These are phyloP conservation scores for Caloboletus inedulis DNA, from an alignment of 1,284 basidiomycete species.

Conservation along the genomic window DNA sequence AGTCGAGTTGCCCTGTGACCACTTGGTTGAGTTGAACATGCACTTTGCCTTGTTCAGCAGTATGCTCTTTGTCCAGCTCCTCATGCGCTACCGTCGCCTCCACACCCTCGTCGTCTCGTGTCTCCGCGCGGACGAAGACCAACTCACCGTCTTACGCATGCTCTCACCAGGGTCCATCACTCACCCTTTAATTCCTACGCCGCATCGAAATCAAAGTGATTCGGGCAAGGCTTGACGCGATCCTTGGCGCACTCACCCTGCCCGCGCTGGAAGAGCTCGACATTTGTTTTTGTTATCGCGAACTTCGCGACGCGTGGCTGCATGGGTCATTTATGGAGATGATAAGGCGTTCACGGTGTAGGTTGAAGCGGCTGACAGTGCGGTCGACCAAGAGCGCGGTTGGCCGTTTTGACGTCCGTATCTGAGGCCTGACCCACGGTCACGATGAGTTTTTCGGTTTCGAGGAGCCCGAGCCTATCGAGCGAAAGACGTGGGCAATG, in stretches of 20 bases:
- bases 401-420: slow-evolving; percentile 20
- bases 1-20: slow-evolving; percentile 27
- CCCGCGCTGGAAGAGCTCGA: slow-evolving; percentile 34
- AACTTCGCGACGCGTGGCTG: slow-evolving; percentile 29
- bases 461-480: no score
- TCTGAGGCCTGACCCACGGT: neutral
- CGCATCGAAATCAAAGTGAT: slow-evolving; percentile 32
- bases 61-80: slow-evolving; percentile 25
- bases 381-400: slow-evolving; percentile 24
- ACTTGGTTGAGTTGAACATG: slow-evolving; percentile 25
- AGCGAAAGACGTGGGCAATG: no score
- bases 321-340: slow-evolving; percentile 26
- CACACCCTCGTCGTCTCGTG: slow-evolving; percentile 23
- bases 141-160: slow-evolving; percentile 10
- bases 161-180: slow-evolving; percentile 15
- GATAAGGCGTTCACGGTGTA: slow-evolving; percentile 25
- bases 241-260: slow-evolving; percentile 22
- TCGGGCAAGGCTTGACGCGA: slow-evolving; percentile 21
- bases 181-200: slow-evolving; percentile 17
- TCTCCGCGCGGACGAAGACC: slow-evolving; percentile 21
- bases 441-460: slow-evolving; percentile 6
- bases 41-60: slow-evolving; percentile 31
- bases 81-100: slow-evolving; percentile 24
- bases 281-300: slow-evolving; percentile 31
- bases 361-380: slow-evolving; percentile 23